Percentiles rank a stretch among this genome's conserved stretches.
phyloP scores from a whole-genome alignment of 306 rosid genomes.

The Fagus sylvatica region DNA sequence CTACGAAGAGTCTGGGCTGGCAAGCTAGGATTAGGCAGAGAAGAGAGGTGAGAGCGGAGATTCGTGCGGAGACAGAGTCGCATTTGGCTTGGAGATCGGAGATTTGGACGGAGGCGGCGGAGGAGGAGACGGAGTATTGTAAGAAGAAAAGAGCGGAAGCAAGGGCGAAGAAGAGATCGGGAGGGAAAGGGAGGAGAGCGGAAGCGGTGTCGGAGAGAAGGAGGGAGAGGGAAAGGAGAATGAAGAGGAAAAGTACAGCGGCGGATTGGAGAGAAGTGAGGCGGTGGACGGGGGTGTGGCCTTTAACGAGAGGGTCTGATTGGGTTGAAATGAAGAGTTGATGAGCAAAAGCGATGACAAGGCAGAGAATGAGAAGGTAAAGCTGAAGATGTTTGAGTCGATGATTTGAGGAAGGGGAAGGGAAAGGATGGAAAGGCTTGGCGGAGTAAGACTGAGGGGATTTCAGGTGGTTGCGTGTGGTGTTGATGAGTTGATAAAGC shows the following conservation, averaged over 20 bases:
- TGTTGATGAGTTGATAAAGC: conserved; percentile 58
- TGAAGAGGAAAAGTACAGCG: conserved; percentile 61
- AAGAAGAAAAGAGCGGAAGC: conserved; percentile 68
- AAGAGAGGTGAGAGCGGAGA: conserved; percentile 52
- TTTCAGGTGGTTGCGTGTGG: conserved; percentile 60
- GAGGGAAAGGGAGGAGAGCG: conserved; percentile 50
- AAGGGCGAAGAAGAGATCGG: conserved; percentile 69
- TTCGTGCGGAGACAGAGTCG: conserved; percentile 49
- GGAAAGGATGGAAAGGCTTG: conserved; percentile 77
- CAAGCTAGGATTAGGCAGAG: conserved; percentile 56
- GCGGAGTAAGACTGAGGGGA: conserved; percentile 68
- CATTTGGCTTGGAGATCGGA: conserved; percentile 82
- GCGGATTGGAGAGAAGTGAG: conserved; percentile 78
- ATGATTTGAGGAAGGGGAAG: conserved; percentile 29
- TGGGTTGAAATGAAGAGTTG: conserved; percentile 54
- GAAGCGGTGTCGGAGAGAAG: conserved; percentile 59
- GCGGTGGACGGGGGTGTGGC: conserved; percentile 79
- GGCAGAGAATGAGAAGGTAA: conserved; percentile 45
- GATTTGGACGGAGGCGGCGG: conserved; percentile 60
- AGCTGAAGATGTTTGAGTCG: conserved; percentile 61
- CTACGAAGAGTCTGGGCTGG: conserved; percentile 67
- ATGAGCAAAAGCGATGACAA: conserved; percentile 55
- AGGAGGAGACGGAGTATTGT: conserved; percentile 46
- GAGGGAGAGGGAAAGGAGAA: conserved; percentile 53
- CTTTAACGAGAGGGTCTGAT: conserved; percentile 71